Evolutionary conservation across 2,329 filamentous ascomycete genomes (phyloP), one percentile per base, ranked within the genome.

Genomic region (Lecanicillium sp.): DNA sequence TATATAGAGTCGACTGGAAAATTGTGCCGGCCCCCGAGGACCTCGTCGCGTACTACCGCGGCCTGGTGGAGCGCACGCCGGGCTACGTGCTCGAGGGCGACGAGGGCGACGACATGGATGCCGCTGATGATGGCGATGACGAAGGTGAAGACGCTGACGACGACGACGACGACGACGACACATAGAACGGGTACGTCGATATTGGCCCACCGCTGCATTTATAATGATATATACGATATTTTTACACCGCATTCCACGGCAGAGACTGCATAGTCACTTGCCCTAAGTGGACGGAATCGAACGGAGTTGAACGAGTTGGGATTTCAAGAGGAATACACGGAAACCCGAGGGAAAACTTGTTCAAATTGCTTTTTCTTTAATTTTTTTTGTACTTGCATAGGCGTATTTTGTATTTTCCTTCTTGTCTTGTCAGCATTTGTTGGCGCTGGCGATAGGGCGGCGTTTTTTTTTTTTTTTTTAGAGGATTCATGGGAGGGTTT

Each of bases 11-110:
- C 23, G 88, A 96, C 60, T 98, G 93, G 91, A 87, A 86, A 60
- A 98, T 98, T 56, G 90, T 98, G 3, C 93, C 93, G 5, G 90
- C 94, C 60, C 90, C 93, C 2, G 93, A 97, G 63, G 86, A 94
- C 2, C 72, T 98, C 36, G 88, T 90, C 21, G 90, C 95, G 49
- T 98, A 98, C 63, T 98, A 97, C 65, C 80, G 81, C 52, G 91
- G 88, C 42, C 70, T 98, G 27, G 86, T 97, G 26, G 87, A 81
- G 55, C 73, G 81, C 11, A 77, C 75, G 24, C 72, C 74, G 0
- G 76, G 74, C 7, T 84, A 82, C 54, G 61, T 62, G 20, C 62
- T 84, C 8, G 71, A 80, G 53, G 61, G n/a, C n/a, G 47, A 38
- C 2, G 40, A 41, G 17, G 61, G 62, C 4, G 60, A 62, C 5